Percentiles rank a stretch among this genome's conserved stretches.
phyloP scores from a whole-genome alignment of 768 basidiomycete genomes.

The Phlebiopsis flavidoalba region DNA sequence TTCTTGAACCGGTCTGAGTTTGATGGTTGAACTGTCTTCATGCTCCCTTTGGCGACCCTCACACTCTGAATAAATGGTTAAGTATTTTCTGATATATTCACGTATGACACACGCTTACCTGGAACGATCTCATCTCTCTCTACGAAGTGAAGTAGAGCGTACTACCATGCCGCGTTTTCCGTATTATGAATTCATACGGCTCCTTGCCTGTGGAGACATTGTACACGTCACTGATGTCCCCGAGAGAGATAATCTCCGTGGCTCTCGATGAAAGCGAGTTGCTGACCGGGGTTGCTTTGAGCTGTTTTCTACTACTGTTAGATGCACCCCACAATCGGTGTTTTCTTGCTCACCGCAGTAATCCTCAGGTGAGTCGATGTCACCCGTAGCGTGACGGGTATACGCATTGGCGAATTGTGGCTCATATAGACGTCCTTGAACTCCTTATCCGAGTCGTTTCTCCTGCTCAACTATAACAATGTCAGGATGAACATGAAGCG shows the following conservation, averaged over 20 bases:
- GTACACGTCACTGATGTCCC: slow-evolving; percentile 84
- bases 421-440: slow-evolving; percentile 68
- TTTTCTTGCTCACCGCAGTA: slow-evolving; percentile 52
- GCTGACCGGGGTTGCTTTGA: slow-evolving; percentile 68
- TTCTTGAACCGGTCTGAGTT: slow-evolving; percentile 65
- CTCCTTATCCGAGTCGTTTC: slow-evolving; percentile 43
- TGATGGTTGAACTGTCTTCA: slow-evolving; percentile 50
- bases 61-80: slow-evolving; percentile 44
- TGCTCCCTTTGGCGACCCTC: slow-evolving; percentile 66
- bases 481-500: not conserved
- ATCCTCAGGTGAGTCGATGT: slow-evolving; percentile 70
- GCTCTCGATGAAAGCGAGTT: slow-evolving; percentile 66
- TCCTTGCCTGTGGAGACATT: slow-evolving; percentile 76
- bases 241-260: slow-evolving; percentile 74
- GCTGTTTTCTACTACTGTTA: slow-evolving; percentile 32
- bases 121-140: slow-evolving; percentile 68
- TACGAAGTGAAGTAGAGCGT: slow-evolving; percentile 71
- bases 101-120: slow-evolving; percentile 36
- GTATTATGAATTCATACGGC: slow-evolving; percentile 75
- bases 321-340: not conserved
- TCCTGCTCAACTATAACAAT: slow-evolving; percentile 50
- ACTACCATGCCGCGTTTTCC: slow-evolving; percentile 62
- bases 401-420: slow-evolving; percentile 55
- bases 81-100: not conserved
- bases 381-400: slow-evolving; percentile 68